These are phyloP conservation scores for Prunus padus DNA, from an alignment of 306 rosid species.

Conservation along the genomic window DNA sequence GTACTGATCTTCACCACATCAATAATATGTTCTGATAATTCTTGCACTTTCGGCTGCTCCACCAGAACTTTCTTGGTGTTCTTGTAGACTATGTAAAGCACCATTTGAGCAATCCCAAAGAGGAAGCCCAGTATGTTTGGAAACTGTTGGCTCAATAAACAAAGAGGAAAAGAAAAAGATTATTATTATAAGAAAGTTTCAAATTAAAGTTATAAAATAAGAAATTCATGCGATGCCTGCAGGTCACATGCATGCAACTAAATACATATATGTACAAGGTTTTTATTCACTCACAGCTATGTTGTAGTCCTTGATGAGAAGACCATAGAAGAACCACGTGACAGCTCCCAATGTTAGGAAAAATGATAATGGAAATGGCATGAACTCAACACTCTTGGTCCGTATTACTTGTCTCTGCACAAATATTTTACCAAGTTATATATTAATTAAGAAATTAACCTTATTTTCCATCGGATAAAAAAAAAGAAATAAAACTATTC, in stretches of 20 bases:
- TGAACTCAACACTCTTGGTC: conserved; percentile 83
- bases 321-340: conserved; percentile 94
- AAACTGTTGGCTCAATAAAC: conserved; percentile 26
- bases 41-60: conserved; percentile 55
- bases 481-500: not conserved
- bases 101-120: conserved; percentile 84
- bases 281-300: conserved; percentile 60
- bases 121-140: conserved; percentile 87
- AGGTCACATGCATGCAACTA: not conserved
- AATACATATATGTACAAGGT: not conserved
- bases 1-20: conserved; percentile 54
- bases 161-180: conserved; percentile 2
- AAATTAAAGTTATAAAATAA: not conserved
- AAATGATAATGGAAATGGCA: conserved; percentile 83
- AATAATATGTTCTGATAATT: conserved; percentile 53
- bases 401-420: conserved; percentile 68
- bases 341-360: conserved; percentile 82
- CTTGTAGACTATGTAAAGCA: conserved; percentile 59
- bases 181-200: too few species aligned
- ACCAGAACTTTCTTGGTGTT: conserved; percentile 37
- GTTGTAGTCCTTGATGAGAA: conserved; percentile 71
- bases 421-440: not conserved
- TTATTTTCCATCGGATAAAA: too few species aligned
- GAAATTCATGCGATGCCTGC: not conserved
- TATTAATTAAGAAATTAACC: too few species aligned